These are phyloP conservation scores for Nothophytophthora sp. DNA, from an alignment of 352 stramenopile genomes.

Conservation along the genomic window DNA sequence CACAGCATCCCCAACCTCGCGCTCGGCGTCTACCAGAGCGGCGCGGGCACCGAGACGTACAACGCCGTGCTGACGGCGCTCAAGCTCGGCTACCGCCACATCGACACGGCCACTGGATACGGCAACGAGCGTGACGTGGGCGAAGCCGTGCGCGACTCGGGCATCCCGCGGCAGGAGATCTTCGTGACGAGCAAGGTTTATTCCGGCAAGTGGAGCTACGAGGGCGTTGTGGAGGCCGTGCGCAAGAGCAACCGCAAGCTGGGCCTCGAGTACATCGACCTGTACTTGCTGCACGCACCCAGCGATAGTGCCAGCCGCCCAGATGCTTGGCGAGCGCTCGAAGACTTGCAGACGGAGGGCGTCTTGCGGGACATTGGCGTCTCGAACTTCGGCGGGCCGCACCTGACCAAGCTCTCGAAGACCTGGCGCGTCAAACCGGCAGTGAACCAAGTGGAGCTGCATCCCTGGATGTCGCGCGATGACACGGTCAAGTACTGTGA, in stretches of 20 bases:
- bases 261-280: constrained; percentile 67
- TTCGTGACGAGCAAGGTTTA: constrained; percentile 84
- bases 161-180: constrained; percentile 59
- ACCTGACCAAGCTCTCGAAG: constrained; percentile 63
- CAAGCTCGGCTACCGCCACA: constrained; percentile 85
- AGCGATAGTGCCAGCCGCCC: constrained; percentile 37
- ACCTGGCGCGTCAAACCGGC: constrained; percentile 51
- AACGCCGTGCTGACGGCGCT: constrained; percentile 57
- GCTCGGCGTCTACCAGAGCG: constrained; percentile 60
- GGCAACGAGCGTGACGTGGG: constrained; percentile 84
- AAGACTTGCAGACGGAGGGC: constrained; percentile 42
- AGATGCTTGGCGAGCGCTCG: constrained; percentile 44
- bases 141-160: constrained; percentile 59
- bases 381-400: constrained; percentile 77
- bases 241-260: constrained; percentile 44
- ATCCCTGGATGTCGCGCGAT: constrained; percentile 63
- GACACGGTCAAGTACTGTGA: constrained; percentile 70
- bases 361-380: constrained; percentile 80
- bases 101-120: constrained; percentile 85
- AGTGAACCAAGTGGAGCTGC: constrained; percentile 85
- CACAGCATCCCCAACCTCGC: constrained; percentile 45
- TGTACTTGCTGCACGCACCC: constrained; percentile 70
- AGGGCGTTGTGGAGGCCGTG: constrained; percentile 49
- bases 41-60: constrained; percentile 53
- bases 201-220: constrained; percentile 59